Base-by-base conservation (phyloP, 2,329 filamentous ascomycete genomes). In the Chrysoporthe cubensis region DNA sequence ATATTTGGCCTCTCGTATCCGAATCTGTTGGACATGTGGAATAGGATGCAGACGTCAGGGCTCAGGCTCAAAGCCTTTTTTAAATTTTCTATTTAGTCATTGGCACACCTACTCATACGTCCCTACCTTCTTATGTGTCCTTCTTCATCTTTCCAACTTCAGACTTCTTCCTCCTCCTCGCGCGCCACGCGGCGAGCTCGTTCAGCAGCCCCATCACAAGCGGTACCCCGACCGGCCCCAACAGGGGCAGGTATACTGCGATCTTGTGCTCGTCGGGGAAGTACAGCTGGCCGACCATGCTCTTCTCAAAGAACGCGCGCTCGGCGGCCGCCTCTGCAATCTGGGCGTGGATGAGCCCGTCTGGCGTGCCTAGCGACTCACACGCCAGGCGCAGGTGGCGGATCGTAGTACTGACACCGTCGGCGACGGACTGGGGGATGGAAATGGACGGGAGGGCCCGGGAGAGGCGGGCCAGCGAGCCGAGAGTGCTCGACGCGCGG, bases 191-290 rank as follows among this genome's bases (percentile, higher is more conserved):
- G 79, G 89, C 93, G 21, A 96, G 60, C 82, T 98, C 94, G 74
- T 94, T 96, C 57, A 97, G 72, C 40, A 93, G 81, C 4, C 91
- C 91, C 86, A 97, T 92, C 7, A 97, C 78, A 62, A 99, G 80
- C 48, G 96, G 96, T 14, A 98, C 95, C 4, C 92, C 94, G 52
- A 98, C 89, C 0, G 96, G 96, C 0, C 96, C 96, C 52, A 99
- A 81, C 13, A 99, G 81, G 1, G 96, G 96, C 73, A 99, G 80
- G 77, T 99, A 99, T 0, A 99, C 96, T 0, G 96, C 96, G 34
- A 99, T 88, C 79, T 98, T 99, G 79, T 99, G 96, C 81, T 99
- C 96, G 75, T 99, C 96, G 0, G 96, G 96, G 78, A 99, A 99
- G 79, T 98, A 99, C 2, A 98, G 90, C 80, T 98, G 96, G 0